Conservation (phyloP, 176 grass and related monocot genomes). For the Bolboschoenus planiculmis region DNA sequence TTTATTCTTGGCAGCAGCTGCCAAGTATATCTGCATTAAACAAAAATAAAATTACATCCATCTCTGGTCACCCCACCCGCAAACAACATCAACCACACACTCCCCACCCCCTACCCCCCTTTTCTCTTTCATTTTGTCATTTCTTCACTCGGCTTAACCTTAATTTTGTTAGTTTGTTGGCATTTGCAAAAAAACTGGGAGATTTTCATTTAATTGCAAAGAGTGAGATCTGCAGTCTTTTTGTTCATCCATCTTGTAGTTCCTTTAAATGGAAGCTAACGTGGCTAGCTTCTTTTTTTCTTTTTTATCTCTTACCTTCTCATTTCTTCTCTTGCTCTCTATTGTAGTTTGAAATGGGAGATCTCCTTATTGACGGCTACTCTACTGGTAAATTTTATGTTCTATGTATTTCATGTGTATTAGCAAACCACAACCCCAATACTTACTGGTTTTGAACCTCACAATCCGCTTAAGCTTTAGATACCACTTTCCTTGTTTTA, state of each 20-base stretch:
- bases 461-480: background rate
- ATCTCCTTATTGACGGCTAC: slow-evolving; percentile 77
- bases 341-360: slow-evolving; percentile 87
- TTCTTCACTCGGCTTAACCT: background rate
- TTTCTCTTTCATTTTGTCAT: background rate
- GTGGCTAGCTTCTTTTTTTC: background rate
- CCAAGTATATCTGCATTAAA: too few species aligned
- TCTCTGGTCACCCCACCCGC: too few species aligned
- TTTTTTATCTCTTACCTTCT: background rate
- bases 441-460: background rate
- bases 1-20: background rate
- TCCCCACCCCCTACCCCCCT: background rate
- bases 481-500: background rate
- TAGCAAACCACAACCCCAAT: background rate
- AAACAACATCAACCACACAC: background rate
- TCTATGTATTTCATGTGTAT: background rate
- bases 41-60: too few species aligned
- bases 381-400: slow-evolving; percentile 53
- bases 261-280: background rate
- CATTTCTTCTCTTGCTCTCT: background rate
- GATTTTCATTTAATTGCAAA: background rate
- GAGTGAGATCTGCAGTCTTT: background rate
- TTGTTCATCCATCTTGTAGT: background rate
- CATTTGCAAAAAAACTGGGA: background rate
- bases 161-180: too few species aligned